phyloP scores from a whole-genome alignment of 306 rosid species.

The Leucaena leucocephala region DNA sequence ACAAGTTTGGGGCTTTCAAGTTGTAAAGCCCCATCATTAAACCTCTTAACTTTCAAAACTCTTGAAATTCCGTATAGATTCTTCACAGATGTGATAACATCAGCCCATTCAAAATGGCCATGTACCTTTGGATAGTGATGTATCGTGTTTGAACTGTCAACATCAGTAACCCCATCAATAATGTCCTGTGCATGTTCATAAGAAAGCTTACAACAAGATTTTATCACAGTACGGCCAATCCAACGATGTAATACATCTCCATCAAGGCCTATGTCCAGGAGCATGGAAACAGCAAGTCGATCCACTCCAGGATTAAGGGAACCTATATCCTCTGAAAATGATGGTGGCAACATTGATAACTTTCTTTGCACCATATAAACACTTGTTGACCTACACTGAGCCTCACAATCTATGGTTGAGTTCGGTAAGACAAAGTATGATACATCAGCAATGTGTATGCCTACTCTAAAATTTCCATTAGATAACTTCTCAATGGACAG shows the following conservation, averaged over 20 bases:
- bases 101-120: conserved; percentile 68
- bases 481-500: conserved; percentile 73
- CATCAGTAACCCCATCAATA: conserved; percentile 53
- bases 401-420: conserved; percentile 72
- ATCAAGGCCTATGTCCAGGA: conserved; percentile 57
- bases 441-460: conserved; percentile 84
- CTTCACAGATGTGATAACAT: conserved; percentile 63
- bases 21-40: conserved; percentile 69
- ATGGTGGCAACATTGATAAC: conserved; percentile 79
- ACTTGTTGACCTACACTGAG: conserved; percentile 74
- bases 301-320: conserved; percentile 89
- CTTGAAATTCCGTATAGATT: conserved; percentile 63
- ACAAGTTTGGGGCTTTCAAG: conserved; percentile 68
- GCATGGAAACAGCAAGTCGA: conserved; percentile 77
- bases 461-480: conserved; percentile 74
- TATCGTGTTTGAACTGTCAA: conserved; percentile 35
- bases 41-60: conserved; percentile 64
- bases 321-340: conserved; percentile 68
- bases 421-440: conserved; percentile 81
- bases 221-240: conserved; percentile 85
- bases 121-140: conserved; percentile 55
- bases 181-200: conserved; percentile 76
- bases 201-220: conserved; percentile 91
- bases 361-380: conserved; percentile 67
- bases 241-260: conserved; percentile 74